Evolutionary conservation across 2,329 filamentous ascomycete species (phyloP).

Genomic region (Gnomoniopsis smithogilvyi): DNA sequence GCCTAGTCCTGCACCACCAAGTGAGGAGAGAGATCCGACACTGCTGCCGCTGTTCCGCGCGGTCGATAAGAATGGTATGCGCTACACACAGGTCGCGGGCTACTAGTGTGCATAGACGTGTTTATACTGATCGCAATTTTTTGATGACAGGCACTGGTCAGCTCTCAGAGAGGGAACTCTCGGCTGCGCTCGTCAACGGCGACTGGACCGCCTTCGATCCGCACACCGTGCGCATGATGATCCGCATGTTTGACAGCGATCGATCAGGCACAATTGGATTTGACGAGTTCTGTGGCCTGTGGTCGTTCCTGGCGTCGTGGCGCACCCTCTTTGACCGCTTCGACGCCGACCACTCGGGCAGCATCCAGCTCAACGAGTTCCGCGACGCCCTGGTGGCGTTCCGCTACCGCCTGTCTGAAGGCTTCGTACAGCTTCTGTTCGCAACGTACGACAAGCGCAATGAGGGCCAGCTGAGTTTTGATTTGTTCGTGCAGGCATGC

Average conservation of each 20-base stretch:
- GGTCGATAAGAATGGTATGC: slow-evolving; percentile 77
- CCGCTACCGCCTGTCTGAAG: slow-evolving; percentile 81
- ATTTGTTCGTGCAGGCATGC: slow-evolving; percentile 95
- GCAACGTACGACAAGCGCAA: slow-evolving; percentile 79
- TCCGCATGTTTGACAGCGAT: slow-evolving; percentile 97
- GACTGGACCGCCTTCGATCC: slow-evolving; percentile 92
- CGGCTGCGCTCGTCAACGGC: slow-evolving; percentile 88
- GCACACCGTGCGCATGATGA: slow-evolving; percentile 98
- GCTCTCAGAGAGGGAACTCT: slow-evolving; percentile 81
- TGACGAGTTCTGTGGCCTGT: slow-evolving; percentile 92
- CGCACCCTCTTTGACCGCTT: slow-evolving; percentile 92
- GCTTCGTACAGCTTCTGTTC: slow-evolving; percentile 84
- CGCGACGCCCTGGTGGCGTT: slow-evolving; percentile 88
- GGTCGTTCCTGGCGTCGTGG: slow-evolving; percentile 95
- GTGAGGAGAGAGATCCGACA: slow-evolving; percentile 59
- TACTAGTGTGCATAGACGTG: not conserved
- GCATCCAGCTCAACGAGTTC: slow-evolving; percentile 84
- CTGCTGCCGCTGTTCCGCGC: slow-evolving; percentile 84
- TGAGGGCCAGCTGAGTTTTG: slow-evolving; percentile 78
- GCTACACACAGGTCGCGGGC: not conserved
- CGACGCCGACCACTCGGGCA: slow-evolving; percentile 81
- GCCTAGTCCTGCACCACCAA: slow-evolving; percentile 55
- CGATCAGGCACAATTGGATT: slow-evolving; percentile 87
- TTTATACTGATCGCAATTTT: not conserved
- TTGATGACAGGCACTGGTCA: slow-evolving; percentile 64